Evolutionary conservation across 371 early-diverging fungal genomes (phyloP).

Genomic region (Rhizopus stolonifer): DNA sequence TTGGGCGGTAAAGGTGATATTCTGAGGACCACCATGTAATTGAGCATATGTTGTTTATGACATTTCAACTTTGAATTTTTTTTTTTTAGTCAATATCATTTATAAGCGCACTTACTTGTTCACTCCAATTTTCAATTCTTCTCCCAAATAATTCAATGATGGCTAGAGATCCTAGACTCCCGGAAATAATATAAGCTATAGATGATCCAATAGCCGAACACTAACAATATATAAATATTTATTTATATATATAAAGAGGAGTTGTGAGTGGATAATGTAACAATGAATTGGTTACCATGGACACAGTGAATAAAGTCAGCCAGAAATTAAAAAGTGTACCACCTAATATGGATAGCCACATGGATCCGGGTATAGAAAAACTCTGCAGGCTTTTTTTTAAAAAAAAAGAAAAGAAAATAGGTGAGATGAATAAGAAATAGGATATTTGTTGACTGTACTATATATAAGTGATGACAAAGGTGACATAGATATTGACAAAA

Average conservation of each 20-base stretch:
- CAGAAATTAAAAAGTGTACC: conserved; percentile 64
- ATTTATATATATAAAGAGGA: too few species aligned
- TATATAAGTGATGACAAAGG: conserved; percentile 54
- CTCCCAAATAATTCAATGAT: conserved; percentile 55
- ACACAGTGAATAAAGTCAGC: conserved; percentile 56
- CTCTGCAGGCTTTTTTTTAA: conserved; percentile 65
- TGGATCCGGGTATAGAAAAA: conserved; percentile 68
- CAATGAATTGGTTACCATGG: too few species aligned
- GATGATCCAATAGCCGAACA: conserved; percentile 63
- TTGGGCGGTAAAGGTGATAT: conserved; percentile 66
- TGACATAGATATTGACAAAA: conserved; percentile 54
- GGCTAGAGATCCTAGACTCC: conserved; percentile 53
- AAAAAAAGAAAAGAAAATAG: too few species aligned
- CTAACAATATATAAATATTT: conserved; percentile 19
- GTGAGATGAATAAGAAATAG: too few species aligned
- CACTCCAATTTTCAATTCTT: conserved; percentile 59
- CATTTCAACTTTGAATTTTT: conserved; percentile 32
- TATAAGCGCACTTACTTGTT: conserved; percentile 42
- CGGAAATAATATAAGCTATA: conserved; percentile 58
- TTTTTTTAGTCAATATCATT: background rate
- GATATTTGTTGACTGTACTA: too few species aligned
- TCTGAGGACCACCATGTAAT: conserved; percentile 60
- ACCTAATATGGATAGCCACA: conserved; percentile 67
- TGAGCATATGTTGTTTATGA: conserved; percentile 61
- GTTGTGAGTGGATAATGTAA: too few species aligned